Percentiles rank a stretch among this genome's conserved stretches.
phyloP scores from a whole-genome alignment of 2,329 filamentous ascomycete species.

The Amesomyces nigricolor region DNA sequence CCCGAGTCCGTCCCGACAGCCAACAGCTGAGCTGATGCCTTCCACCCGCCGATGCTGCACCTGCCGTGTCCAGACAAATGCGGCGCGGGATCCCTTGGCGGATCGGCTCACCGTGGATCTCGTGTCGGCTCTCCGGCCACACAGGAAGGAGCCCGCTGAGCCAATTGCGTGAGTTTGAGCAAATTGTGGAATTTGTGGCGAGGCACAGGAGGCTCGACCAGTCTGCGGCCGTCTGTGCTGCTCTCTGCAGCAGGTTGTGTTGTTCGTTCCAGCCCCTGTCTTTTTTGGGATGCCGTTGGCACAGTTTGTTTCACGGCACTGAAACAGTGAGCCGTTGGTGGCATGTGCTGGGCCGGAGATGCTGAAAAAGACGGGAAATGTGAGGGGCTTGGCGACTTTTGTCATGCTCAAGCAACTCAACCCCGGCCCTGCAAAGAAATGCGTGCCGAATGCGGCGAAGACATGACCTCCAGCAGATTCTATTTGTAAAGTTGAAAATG shows the following conservation, averaged over 20 bases:
- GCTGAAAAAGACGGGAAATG: background rate
- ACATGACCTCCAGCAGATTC: too few relatives aligned
- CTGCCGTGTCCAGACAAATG: constrained; percentile 6
- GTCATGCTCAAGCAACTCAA: too few relatives aligned
- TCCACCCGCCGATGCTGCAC: background rate
- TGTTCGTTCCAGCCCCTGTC: too few relatives aligned
- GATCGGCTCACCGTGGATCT: background rate
- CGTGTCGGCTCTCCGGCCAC: constrained; percentile 1
- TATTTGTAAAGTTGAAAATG: too few relatives aligned
- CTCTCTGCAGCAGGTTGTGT: too few relatives aligned
- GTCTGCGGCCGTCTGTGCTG: background rate
- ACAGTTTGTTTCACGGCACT: background rate
- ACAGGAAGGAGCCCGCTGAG: background rate
- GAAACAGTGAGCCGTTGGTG: background rate
- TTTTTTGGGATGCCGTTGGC: background rate
- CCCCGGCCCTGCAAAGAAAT: too few relatives aligned
- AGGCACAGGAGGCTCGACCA: background rate
- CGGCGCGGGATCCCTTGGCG: constrained; percentile 6
- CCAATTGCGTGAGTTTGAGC: constrained; percentile 19
- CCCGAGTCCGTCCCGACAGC: background rate
- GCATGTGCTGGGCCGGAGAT: constrained; percentile 2
- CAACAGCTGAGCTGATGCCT: constrained; percentile 1
- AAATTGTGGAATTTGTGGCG: constrained; percentile 8
- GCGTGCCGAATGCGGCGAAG: too few relatives aligned
- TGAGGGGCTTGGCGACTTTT: background rate